phyloP scores from a whole-genome alignment of 179 eudicot genomes.

The Beta lomatogona region DNA sequence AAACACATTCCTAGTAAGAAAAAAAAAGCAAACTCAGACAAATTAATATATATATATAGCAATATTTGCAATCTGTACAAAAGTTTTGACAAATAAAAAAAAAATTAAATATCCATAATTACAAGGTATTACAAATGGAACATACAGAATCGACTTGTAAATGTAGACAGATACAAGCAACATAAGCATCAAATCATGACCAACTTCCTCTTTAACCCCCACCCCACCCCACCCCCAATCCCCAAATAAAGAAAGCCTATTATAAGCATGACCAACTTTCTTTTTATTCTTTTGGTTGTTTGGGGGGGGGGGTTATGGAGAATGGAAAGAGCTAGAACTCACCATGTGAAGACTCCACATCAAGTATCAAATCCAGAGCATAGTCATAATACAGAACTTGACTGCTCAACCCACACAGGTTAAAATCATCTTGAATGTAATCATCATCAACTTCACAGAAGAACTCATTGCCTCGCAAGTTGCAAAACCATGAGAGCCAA shows the following conservation, averaged over 20 bases:
- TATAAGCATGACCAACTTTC: background rate
- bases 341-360: conserved; percentile 75
- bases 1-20: conserved; percentile 8
- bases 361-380: conserved; percentile 64
- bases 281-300: no score
- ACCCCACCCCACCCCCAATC: no score
- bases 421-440: conserved; percentile 78
- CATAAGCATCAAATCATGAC: background rate
- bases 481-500: no score
- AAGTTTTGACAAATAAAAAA: background rate
- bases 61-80: background rate
- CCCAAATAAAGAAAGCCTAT: background rate
- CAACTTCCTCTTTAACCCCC: background rate
- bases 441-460: no score
- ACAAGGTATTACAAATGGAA: background rate
- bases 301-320: background rate
- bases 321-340: conserved; percentile 20
- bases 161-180: background rate
- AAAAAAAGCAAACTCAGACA: background rate
- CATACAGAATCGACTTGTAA: no score
- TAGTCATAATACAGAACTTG: conserved; percentile 74
- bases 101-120: background rate
- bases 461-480: no score
- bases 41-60: background rate
- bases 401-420: conserved; percentile 69